Conservation (phyloP, 2,329 filamentous ascomycete genomes). For the Alternaria sp. region DNA sequence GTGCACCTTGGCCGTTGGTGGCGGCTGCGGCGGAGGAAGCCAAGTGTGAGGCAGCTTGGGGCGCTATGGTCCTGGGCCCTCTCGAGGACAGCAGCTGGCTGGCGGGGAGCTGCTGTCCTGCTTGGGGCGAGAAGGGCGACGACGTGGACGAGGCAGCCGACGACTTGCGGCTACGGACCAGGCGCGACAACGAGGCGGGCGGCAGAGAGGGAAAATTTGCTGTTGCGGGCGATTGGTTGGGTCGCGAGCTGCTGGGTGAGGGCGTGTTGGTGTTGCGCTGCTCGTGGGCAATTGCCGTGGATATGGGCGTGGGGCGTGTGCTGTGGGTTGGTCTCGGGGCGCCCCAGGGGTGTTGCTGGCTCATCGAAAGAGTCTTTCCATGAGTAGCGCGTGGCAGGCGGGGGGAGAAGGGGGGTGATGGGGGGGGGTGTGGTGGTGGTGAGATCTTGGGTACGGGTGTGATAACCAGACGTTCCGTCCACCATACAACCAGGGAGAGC, state of each 20-base stretch:
- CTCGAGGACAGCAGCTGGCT: slow-evolving; percentile 65
- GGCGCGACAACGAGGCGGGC: slow-evolving; percentile 56
- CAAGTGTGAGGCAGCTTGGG: slow-evolving; percentile 63
- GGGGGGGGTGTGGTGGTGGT: slow-evolving; percentile 30
- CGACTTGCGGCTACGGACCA: slow-evolving; percentile 62
- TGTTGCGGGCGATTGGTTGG: slow-evolving; percentile 61
- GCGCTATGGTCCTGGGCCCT: slow-evolving; percentile 64
- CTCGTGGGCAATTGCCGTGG: slow-evolving; percentile 57
- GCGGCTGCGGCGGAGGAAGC: slow-evolving; percentile 63
- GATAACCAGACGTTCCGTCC: slow-evolving; percentile 27
- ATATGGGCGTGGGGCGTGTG: slow-evolving; percentile 66
- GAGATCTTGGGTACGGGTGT: slow-evolving; percentile 29
- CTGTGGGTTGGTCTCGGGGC: slow-evolving; percentile 63
- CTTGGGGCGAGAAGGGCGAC: slow-evolving; percentile 64
- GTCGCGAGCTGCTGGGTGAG: slow-evolving; percentile 60
- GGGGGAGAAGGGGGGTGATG: slow-evolving; percentile 26
- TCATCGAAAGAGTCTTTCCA: slow-evolving; percentile 57
- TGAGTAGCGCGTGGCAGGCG: slow-evolving; percentile 50
- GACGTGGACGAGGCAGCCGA: slow-evolving; percentile 64
- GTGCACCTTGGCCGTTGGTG: slow-evolving; percentile 61
- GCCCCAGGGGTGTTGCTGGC: slow-evolving; percentile 66
- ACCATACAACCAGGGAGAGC: slow-evolving; percentile 15
- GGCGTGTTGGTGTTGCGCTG: slow-evolving; percentile 52
- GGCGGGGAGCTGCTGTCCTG: slow-evolving; percentile 63
- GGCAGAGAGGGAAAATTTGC: slow-evolving; percentile 64